Evolutionary conservation across 177 flowering plant genomes (phyloP).

Genomic region (Telopea speciosissima): DNA sequence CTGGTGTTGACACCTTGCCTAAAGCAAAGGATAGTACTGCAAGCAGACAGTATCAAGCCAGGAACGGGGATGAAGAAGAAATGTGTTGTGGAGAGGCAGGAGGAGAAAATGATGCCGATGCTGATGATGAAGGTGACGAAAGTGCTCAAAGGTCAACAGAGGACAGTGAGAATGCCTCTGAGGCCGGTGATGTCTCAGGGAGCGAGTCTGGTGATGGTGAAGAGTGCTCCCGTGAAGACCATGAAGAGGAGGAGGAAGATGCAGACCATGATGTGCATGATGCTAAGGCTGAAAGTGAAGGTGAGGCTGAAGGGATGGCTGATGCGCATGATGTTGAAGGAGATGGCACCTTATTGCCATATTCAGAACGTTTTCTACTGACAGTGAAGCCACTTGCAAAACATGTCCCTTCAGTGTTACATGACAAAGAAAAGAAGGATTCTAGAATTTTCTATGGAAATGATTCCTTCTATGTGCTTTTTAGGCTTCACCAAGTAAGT

Average conservation of each 20-base stretch:
- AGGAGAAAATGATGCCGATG: slow-evolving; percentile 56
- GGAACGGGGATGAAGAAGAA: slow-evolving; percentile 28
- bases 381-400: slow-evolving; percentile 74
- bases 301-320: slow-evolving; percentile 72
- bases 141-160: slow-evolving; percentile 72
- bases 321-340: slow-evolving; percentile 65
- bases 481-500: slow-evolving; percentile 86
- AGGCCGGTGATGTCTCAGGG: slow-evolving; percentile 67
- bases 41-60: slow-evolving; percentile 30
- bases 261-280: slow-evolving; percentile 52
- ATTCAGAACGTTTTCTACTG: slow-evolving; percentile 55
- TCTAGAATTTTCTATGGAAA: slow-evolving; percentile 73
- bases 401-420: slow-evolving; percentile 36
- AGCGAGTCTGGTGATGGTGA: slow-evolving; percentile 77
- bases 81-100: slow-evolving; percentile 33
- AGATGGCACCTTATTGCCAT: slow-evolving; percentile 39
- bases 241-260: slow-evolving; percentile 45
- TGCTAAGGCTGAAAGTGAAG: slow-evolving; percentile 75
- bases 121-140: slow-evolving; percentile 69
- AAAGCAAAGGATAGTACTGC: slow-evolving; percentile 35
- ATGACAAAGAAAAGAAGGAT: slow-evolving; percentile 33
- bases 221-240: slow-evolving; percentile 69
- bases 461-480: slow-evolving; percentile 77
- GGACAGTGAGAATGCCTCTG: slow-evolving; percentile 71
- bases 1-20: slow-evolving; percentile 27